Evolutionary conservation across 352 stramenopile species (phyloP).

Genomic region (Phytophthora palmivora): DNA sequence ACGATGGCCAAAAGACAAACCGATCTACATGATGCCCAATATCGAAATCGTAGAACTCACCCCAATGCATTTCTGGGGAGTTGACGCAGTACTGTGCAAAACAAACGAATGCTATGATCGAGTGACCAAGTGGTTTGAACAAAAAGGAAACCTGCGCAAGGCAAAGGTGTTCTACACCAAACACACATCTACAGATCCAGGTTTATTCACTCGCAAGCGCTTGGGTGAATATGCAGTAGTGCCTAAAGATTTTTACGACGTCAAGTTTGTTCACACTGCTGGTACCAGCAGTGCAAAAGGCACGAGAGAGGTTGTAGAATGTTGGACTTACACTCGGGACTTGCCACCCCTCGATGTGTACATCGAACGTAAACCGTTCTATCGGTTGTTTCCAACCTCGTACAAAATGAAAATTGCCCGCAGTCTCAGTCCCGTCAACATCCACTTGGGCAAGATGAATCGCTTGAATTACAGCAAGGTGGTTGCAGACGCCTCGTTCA

Average conservation of each 20-base stretch:
- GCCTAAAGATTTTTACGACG: conserved; percentile 47
- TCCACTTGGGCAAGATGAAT: conserved; percentile 37
- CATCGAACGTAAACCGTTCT: conserved; percentile 35
- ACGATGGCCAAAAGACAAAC: conserved; percentile 46
- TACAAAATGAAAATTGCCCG: conserved; percentile 32
- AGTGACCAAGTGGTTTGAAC: conserved; percentile 52
- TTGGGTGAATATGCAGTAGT: conserved; percentile 31
- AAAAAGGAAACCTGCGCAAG: conserved; percentile 52
- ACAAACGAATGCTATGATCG: conserved; percentile 56
- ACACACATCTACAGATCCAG: conserved; percentile 53
- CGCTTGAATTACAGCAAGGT: conserved; percentile 47
- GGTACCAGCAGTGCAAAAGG: conserved; percentile 63
- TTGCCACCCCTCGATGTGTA: conserved; percentile 55
- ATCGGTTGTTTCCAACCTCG: conserved; percentile 27
- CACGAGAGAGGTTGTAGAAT: conserved; percentile 59
- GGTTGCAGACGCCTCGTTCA: conserved; percentile 51
- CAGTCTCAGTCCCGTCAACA: conserved; percentile 38
- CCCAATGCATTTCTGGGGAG: conserved; percentile 52
- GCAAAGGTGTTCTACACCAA: conserved; percentile 61
- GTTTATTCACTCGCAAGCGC: conserved; percentile 27
- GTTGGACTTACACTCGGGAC: conserved; percentile 52
- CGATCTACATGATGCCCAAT: conserved; percentile 57
- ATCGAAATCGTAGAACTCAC: conserved; percentile 66
- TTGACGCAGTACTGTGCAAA: conserved; percentile 73
- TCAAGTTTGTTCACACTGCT: conserved; percentile 60